Percentiles rank a stretch among this genome's conserved stretches.
These are phyloP conservation scores for Teunomyces tritomae DNA, from an alignment of 805 yeast species.

Conservation along the genomic window DNA sequence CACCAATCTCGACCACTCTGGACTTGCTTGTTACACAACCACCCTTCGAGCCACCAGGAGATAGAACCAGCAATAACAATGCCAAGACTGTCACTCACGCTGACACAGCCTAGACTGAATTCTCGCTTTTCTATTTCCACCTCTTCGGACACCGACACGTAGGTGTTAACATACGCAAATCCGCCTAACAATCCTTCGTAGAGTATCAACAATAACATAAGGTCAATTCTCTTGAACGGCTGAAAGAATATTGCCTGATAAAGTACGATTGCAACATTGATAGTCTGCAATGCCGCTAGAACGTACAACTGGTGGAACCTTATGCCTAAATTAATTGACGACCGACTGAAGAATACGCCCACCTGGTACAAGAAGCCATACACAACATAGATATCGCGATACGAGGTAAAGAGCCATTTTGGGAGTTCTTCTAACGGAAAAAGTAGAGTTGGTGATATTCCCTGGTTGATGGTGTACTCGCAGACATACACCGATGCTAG, in stretches of 20 bases:
- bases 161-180: constrained; percentile 84
- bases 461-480: constrained; percentile 90
- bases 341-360: constrained; percentile 89
- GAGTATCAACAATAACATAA: constrained; percentile 60
- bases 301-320: constrained; percentile 58
- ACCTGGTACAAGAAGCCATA: constrained; percentile 88
- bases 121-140: constrained; percentile 40
- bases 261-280: constrained; percentile 59
- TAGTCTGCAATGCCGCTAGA: constrained; percentile 63
- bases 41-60: constrained; percentile 72
- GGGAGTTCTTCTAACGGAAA: constrained; percentile 74
- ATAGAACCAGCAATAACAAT: constrained; percentile 76
- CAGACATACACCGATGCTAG: constrained; percentile 77
- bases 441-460: constrained; percentile 82
- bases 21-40: constrained; percentile 70
- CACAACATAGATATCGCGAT: constrained; percentile 85
- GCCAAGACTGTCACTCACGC: constrained; percentile 83
- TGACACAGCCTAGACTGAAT: constrained; percentile 79
- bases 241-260: constrained; percentile 61
- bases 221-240: constrained; percentile 58
- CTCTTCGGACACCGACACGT: constrained; percentile 66
- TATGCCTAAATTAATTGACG: constrained; percentile 65
- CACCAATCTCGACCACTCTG: constrained; percentile 81
- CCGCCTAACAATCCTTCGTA: constrained; percentile 95
- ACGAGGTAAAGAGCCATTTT: constrained; percentile 50